Percentiles rank a stretch among this genome's conserved stretches.
Conservation (phyloP, 1,284 basidiomycete species). For the Austroboletus niveus region DNA sequence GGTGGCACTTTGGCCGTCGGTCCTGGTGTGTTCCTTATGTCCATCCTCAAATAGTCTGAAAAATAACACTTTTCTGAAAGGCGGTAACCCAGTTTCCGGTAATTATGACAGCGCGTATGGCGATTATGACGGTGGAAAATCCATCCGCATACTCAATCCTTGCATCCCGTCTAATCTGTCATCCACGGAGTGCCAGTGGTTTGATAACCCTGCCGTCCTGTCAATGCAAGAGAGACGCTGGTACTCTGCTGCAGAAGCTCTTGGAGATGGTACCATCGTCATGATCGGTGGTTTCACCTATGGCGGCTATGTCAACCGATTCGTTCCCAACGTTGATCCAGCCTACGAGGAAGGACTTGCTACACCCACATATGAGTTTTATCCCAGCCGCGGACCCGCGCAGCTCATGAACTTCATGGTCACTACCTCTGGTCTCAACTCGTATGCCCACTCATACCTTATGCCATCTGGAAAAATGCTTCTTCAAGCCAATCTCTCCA, state of each 20-base stretch:
- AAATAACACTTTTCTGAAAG: neutral
- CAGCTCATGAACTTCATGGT: slow-evolving; percentile 70
- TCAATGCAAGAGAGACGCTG: slow-evolving; percentile 79
- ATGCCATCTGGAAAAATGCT: slow-evolving; percentile 84
- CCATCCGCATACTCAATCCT: slow-evolving; percentile 76
- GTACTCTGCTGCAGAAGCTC: slow-evolving; percentile 85
- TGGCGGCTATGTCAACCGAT: slow-evolving; percentile 89
- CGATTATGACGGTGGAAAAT: slow-evolving; percentile 63
- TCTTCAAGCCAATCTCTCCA: slow-evolving; percentile 82
- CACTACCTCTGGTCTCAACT: slow-evolving; percentile 83
- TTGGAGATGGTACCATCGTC: slow-evolving; percentile 66
- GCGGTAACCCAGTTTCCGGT: neutral
- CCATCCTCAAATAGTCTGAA: neutral
- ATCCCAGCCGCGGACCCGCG: slow-evolving; percentile 52
- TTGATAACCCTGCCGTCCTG: slow-evolving; percentile 64
- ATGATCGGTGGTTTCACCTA: slow-evolving; percentile 81
- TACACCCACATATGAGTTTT: slow-evolving; percentile 79
- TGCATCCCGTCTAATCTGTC: slow-evolving; percentile 58
- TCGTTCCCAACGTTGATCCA: slow-evolving; percentile 66
- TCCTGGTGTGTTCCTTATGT: slow-evolving; percentile 44
- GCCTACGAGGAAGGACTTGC: slow-evolving; percentile 61
- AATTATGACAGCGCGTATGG: slow-evolving; percentile 57
- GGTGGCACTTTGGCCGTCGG: slow-evolving; percentile 79
- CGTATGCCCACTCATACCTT: slow-evolving; percentile 81
- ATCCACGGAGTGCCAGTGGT: slow-evolving; percentile 69